Evolutionary conservation across 1,284 basidiomycete genomes (phyloP).

Genomic region (Heterobasidion occidentale): DNA sequence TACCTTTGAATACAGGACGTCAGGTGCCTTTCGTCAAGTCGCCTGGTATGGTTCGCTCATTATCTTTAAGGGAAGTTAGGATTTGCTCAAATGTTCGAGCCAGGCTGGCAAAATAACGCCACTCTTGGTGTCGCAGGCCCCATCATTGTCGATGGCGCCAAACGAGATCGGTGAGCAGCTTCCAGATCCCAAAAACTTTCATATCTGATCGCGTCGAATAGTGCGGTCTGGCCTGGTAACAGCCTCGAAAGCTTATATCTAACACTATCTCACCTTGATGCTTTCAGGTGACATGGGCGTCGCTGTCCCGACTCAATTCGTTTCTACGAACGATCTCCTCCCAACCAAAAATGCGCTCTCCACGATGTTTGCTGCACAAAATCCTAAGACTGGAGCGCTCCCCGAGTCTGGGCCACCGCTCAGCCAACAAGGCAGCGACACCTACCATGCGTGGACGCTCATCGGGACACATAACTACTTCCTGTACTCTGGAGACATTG

Average conservation of each 20-base stretch:
- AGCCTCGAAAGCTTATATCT: not conserved
- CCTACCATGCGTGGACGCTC: slow-evolving; percentile 38
- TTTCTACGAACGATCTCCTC: slow-evolving; percentile 49
- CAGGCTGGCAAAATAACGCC: slow-evolving; percentile 53
- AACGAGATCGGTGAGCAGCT: slow-evolving; percentile 40
- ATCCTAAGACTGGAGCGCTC: slow-evolving; percentile 42
- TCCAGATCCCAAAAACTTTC: not conserved
- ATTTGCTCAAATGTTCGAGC: not conserved
- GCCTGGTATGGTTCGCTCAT: slow-evolving; percentile 19
- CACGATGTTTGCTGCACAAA: slow-evolving; percentile 49
- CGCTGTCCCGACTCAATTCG: slow-evolving; percentile 51
- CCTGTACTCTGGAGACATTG: slow-evolving; percentile 38
- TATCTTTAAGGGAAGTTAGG: not conserved
- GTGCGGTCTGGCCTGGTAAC: slow-evolving; percentile 51
- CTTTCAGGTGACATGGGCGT: slow-evolving; percentile 51
- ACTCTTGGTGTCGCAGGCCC: slow-evolving; percentile 48
- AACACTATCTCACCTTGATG: not conserved
- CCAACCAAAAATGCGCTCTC: slow-evolving; percentile 48
- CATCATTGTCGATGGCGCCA: slow-evolving; percentile 57
- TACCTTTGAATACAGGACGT: slow-evolving; percentile 45
- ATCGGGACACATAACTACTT: slow-evolving; percentile 38
- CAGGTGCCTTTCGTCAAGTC: slow-evolving; percentile 35
- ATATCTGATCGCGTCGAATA: slow-evolving; percentile 10
- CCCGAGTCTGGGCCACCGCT: slow-evolving; percentile 52
- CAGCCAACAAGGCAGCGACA: slow-evolving; percentile 38